Percentiles rank a stretch among this genome's conserved stretches.
phyloP scores from a whole-genome alignment of 345 rosid genomes.

The Eucalyptus regnans region DNA sequence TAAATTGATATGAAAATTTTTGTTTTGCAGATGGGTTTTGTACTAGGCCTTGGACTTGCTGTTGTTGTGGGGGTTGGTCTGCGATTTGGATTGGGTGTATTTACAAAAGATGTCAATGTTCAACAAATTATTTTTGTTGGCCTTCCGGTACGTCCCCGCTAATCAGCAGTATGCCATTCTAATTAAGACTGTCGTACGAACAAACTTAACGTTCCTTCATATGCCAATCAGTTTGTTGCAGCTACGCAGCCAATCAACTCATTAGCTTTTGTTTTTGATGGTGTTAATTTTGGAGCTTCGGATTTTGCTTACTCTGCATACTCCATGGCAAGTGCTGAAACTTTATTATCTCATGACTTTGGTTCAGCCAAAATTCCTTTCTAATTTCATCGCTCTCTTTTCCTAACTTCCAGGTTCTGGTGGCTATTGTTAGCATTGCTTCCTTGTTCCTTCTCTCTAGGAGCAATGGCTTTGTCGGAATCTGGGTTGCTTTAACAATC shows the following conservation, averaged over 20 bases:
- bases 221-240: conserved; percentile 66
- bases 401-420: conserved; percentile 31
- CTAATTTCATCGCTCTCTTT: not conserved
- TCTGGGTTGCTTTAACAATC: conserved; percentile 83
- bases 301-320: conserved; percentile 89
- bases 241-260: conserved; percentile 95
- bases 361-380: not conserved
- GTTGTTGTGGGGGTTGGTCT: conserved; percentile 64
- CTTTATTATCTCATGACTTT: not conserved
- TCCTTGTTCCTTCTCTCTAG: conserved; percentile 42
- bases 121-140: conserved; percentile 59
- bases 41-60: conserved; percentile 73
- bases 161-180: not conserved
- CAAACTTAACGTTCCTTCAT: not conserved
- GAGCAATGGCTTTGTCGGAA: conserved; percentile 63
- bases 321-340: conserved; percentile 29
- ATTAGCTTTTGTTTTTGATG: conserved; percentile 85
- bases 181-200: not conserved
- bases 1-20: not conserved
- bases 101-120: conserved; percentile 66
- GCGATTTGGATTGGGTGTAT: conserved; percentile 58
- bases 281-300: conserved; percentile 91
- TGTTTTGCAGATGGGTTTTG: conserved; percentile 63
- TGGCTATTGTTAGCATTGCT: conserved; percentile 51
- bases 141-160: conserved; percentile 47